Evolutionary conservation across 1,284 basidiomycete genomes (phyloP).

Genomic region (Tranzscheliella williamsii): DNA sequence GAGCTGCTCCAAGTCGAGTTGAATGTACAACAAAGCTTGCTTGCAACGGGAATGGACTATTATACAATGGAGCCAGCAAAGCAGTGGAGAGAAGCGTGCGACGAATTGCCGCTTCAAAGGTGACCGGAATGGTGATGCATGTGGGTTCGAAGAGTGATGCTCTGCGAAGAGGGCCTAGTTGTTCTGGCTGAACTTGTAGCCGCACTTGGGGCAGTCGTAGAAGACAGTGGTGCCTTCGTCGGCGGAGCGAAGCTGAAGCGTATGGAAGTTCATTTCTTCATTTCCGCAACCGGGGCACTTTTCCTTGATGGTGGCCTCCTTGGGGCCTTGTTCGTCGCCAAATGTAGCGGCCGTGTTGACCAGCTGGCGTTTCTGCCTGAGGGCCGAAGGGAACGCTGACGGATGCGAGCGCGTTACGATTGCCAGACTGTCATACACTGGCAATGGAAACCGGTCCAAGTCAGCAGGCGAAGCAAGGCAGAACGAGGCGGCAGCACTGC

Average conservation of each 20-base stretch:
- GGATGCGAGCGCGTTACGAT: conserved; percentile 88
- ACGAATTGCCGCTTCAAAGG: too few species aligned
- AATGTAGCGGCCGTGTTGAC: conserved; percentile 67
- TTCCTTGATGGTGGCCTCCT: conserved; percentile 74
- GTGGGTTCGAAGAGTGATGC: too few species aligned
- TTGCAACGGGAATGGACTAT: too few species aligned
- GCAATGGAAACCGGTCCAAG: neutral
- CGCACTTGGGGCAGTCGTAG: conserved; percentile 61
- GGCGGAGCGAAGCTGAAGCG: conserved; percentile 63
- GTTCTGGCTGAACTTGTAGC: conserved; percentile 60
- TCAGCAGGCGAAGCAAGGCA: neutral
- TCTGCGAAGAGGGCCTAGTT: conserved; percentile 24
- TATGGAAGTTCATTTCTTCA: conserved; percentile 63
- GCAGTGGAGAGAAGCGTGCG: too few species aligned
- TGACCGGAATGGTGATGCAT: too few species aligned
- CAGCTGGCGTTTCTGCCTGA: conserved; percentile 81
- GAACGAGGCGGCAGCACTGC: conserved; percentile 5
- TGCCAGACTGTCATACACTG: conserved; percentile 90
- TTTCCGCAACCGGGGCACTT: conserved; percentile 85
- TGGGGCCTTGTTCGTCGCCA: conserved; percentile 25
- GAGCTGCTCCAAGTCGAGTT: too few species aligned
- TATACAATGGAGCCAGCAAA: too few species aligned
- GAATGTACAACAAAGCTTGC: too few species aligned
- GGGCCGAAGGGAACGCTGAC: conserved; percentile 86
- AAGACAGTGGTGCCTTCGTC: conserved; percentile 62